Evolutionary conservation across 345 rosid species (phyloP).

Genomic region (Populus pruinosa): DNA sequence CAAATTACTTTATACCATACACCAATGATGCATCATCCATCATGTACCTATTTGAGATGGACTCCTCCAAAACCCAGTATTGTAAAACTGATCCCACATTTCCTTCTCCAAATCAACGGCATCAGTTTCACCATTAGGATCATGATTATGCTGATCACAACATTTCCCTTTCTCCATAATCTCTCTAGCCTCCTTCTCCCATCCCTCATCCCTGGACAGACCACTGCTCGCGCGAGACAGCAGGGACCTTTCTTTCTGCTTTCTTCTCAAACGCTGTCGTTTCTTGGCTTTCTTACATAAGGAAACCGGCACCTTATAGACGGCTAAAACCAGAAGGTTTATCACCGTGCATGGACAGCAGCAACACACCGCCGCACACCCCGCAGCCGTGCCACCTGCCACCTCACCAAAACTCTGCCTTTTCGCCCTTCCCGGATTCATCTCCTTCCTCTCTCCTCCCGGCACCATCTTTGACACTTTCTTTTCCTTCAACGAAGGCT

Average conservation of each 20-base stretch:
- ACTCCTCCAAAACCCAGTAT: conserved; percentile 72
- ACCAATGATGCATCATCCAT: neutral
- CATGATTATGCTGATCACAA: conserved; percentile 24
- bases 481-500: neutral
- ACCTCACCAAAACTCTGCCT: conserved; percentile 39
- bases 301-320: conserved; percentile 55
- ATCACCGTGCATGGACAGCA: conserved; percentile 64
- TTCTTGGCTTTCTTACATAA: conserved; percentile 48
- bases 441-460: neutral
- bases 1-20: neutral
- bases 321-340: conserved; percentile 48
- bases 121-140: conserved; percentile 14
- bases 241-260: conserved; percentile 29
- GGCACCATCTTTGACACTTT: neutral
- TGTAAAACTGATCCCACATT: conserved; percentile 61
- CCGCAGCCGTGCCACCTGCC: conserved; percentile 55
- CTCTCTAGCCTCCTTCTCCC: conserved; percentile 24
- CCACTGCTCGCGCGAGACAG: conserved; percentile 20
- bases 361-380: conserved; percentile 71
- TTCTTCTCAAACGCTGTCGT: conserved; percentile 30
- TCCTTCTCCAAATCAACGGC: conserved; percentile 43
- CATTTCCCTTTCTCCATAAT: conserved; percentile 29
- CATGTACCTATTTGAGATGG: conserved; percentile 33
- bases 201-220: conserved; percentile 3
- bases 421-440: neutral